Percentiles rank a stretch among this genome's conserved stretches.
Evolutionary conservation across 2,329 filamentous ascomycete species (phyloP).

Genomic region (Ophioceras dolichostomum): DNA sequence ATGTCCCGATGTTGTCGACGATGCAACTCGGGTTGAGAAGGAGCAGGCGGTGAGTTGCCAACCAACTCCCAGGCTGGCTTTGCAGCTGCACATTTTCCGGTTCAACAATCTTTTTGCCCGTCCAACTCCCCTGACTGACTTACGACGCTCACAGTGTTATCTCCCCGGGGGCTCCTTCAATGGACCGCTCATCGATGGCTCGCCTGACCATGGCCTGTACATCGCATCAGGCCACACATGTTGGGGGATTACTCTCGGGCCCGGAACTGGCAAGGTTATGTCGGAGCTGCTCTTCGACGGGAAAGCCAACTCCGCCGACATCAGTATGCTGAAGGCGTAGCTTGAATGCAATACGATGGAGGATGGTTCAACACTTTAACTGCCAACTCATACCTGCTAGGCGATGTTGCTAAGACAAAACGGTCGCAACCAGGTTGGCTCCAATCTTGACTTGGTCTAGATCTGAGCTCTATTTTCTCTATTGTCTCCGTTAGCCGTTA

Average conservation of each 20-base stretch:
- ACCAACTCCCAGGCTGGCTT: not conserved
- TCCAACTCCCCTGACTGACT: too few relatives aligned
- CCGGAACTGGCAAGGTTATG: conserved; percentile 61
- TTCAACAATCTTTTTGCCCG: too few relatives aligned
- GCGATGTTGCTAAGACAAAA: too few relatives aligned
- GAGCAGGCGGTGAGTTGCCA: conserved; percentile 49
- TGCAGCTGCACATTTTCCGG: not conserved
- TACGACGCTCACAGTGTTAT: conserved; percentile 76
- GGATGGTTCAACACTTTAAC: too few relatives aligned
- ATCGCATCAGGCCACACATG: conserved; percentile 63
- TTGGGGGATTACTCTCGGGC: conserved; percentile 54
- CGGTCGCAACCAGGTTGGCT: too few relatives aligned
- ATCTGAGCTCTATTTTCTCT: too few relatives aligned
- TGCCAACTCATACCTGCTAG: too few relatives aligned
- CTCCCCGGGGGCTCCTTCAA: conserved; percentile 38
- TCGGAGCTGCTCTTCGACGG: conserved; percentile 68
- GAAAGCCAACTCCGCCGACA: conserved; percentile 51
- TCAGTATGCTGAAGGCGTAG: conserved; percentile 36
- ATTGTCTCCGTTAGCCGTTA: too few relatives aligned
- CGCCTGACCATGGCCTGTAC: conserved; percentile 50
- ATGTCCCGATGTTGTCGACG: conserved; percentile 38
- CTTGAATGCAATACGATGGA: too few relatives aligned
- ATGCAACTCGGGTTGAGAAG: conserved; percentile 42
- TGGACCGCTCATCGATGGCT: conserved; percentile 2
- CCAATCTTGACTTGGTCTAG: too few relatives aligned